Evolutionary conservation across 2,329 filamentous ascomycete species (phyloP).

Genomic region (Rutstroemia sp.): DNA sequence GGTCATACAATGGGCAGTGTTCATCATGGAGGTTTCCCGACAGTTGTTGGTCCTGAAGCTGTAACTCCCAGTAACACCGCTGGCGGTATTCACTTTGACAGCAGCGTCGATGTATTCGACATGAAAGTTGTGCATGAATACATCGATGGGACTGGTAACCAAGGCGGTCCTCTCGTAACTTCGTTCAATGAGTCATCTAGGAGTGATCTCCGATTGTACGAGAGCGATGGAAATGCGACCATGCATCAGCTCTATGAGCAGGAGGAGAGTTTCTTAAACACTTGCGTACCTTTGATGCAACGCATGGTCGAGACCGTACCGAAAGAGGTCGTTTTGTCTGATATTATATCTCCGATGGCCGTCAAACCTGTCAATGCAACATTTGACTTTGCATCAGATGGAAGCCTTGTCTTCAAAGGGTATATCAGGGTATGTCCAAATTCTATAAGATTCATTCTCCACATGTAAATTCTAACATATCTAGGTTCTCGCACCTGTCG

Average conservation of each 20-base stretch:
- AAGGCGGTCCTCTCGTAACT: conserved; percentile 36
- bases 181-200: conserved; percentile 44
- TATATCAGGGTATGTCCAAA: conserved; percentile 16
- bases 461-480: background rate
- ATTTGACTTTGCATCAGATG: conserved; percentile 15
- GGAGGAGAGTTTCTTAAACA: conserved; percentile 35
- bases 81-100: conserved; percentile 31
- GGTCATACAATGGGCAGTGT: conserved; percentile 17
- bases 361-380: conserved; percentile 46
- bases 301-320: conserved; percentile 55
- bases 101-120: conserved; percentile 42
- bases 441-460: background rate
- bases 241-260: conserved; percentile 39
- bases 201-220: conserved; percentile 50
- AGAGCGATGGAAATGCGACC: conserved; percentile 47
- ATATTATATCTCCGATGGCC: conserved; percentile 44
- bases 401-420: conserved; percentile 15
- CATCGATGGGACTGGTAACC: conserved; percentile 39
- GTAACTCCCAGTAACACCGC: conserved; percentile 6
- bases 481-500: conserved; percentile 8
- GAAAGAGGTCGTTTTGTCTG: conserved; percentile 39
- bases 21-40: conserved; percentile 12
- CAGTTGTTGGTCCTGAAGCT: conserved; percentile 6
- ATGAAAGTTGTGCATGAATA: conserved; percentile 43
- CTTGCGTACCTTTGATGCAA: conserved; percentile 45